These are phyloP conservation scores for Rhinocladiella similis DNA, from an alignment of 2,329 filamentous ascomycete species.

Conservation along the genomic window DNA sequence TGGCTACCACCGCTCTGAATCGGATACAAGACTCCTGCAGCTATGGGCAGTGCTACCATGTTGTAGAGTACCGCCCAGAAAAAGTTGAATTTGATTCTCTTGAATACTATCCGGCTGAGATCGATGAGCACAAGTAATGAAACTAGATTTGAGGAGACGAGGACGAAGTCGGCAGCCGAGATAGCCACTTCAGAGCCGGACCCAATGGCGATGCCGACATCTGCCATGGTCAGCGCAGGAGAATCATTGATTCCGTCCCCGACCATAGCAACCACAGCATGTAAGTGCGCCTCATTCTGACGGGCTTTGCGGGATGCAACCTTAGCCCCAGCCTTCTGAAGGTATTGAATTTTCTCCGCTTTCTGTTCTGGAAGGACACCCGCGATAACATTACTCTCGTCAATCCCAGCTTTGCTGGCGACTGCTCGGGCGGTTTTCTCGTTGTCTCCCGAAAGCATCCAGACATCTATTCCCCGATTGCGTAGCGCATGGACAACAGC, in stretches of 20 bases:
- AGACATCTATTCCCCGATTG: slow-evolving; percentile 65
- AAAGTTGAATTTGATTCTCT: slow-evolving; percentile 31
- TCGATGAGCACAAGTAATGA: slow-evolving; percentile 25
- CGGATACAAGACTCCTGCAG: slow-evolving; percentile 29
- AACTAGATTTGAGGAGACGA: slow-evolving; percentile 25
- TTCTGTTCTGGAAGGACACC: slow-evolving; percentile 84
- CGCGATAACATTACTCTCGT: slow-evolving; percentile 71
- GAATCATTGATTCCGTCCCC: slow-evolving; percentile 98
- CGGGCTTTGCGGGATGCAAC: too few species aligned
- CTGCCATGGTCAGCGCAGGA: slow-evolving; percentile 85
- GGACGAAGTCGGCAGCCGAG: slow-evolving; percentile 26
- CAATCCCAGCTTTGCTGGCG: slow-evolving; percentile 72
- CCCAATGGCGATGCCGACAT: slow-evolving; percentile 75
- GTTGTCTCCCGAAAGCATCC: slow-evolving; percentile 93
- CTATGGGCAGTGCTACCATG: slow-evolving; percentile 25
- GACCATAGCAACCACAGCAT: slow-evolving; percentile 63
- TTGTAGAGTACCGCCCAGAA: slow-evolving; percentile 31
- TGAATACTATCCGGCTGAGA: slow-evolving; percentile 24
- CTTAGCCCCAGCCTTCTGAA: slow-evolving; percentile 29
- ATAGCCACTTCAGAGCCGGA: slow-evolving; percentile 28
- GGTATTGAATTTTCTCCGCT: slow-evolving; percentile 40
- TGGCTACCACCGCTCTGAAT: neutral
- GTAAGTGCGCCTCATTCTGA: too few species aligned
- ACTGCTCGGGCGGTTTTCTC: slow-evolving; percentile 76
- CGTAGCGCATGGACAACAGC: slow-evolving; percentile 65